Evolutionary conservation across 768 basidiomycete species (phyloP).

Genomic region (Rhodotorula babjevae): DNA sequence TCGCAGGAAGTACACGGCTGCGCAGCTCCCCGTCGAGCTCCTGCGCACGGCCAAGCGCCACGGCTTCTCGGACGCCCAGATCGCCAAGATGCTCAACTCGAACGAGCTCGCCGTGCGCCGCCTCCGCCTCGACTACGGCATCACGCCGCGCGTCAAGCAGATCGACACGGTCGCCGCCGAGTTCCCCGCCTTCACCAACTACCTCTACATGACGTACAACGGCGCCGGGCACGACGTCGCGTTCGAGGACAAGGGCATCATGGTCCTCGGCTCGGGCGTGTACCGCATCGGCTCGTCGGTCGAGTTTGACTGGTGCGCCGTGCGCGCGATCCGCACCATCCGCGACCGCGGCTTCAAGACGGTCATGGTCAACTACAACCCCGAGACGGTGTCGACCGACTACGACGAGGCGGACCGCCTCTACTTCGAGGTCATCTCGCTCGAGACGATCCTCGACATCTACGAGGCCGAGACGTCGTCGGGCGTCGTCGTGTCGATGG

Average conservation of each 20-base stretch:
- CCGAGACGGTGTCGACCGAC: conserved; percentile 97
- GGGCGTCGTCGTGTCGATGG: conserved; percentile 95
- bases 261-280: conserved; percentile 96
- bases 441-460: conserved; percentile 94
- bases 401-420: conserved; percentile 97
- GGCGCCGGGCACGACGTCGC: conserved; percentile 85
- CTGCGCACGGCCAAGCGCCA: conserved; percentile 83
- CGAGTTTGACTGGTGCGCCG: conserved; percentile 99
- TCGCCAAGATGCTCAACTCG: conserved; percentile 75
- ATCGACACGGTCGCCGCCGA: conserved; percentile 99
- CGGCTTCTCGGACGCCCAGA: conserved; percentile 90
- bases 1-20: conserved; percentile 25
- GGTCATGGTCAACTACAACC: conserved; percentile 99
- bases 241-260: conserved; percentile 87
- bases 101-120: conserved; percentile 90
- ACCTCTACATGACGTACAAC: conserved; percentile 97
- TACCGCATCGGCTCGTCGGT: conserved; percentile 99
- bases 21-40: conserved; percentile 51
- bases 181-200: conserved; percentile 98
- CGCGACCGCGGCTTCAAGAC: conserved; percentile 92
- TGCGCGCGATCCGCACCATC: conserved; percentile 89
- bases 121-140: conserved; percentile 73
- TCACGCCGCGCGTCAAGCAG: conserved; percentile 91
- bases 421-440: conserved; percentile 97
- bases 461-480: conserved; percentile 84